These are phyloP conservation scores for Penicillium vulpinum DNA, from an alignment of 2,329 filamentous ascomycete species.

Conservation along the genomic window DNA sequence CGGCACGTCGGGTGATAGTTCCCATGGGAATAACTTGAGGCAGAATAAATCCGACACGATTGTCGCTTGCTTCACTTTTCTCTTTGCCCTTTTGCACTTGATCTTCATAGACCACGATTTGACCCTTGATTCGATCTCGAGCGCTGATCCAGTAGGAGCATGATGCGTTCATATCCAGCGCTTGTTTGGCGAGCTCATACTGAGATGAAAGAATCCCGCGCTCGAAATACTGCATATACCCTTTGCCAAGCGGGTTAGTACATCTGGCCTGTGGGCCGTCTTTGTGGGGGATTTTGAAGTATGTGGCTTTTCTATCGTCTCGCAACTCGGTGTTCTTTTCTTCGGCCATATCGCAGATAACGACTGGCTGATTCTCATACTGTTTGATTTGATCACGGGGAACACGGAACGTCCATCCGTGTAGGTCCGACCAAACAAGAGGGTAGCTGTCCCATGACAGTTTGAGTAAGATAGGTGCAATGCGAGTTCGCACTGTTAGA, in stretches of 20 bases:
- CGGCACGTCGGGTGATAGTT: slow-evolving; percentile 87
- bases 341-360: slow-evolving; percentile 72
- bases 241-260: slow-evolving; percentile 83
- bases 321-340: slow-evolving; percentile 67
- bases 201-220: slow-evolving; percentile 83
- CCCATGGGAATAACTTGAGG: slow-evolving; percentile 98
- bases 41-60: slow-evolving; percentile 75
- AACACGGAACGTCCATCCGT: slow-evolving; percentile 91
- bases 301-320: slow-evolving; percentile 65
- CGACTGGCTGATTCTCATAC: slow-evolving; percentile 71
- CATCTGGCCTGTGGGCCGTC: slow-evolving; percentile 86
- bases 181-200: slow-evolving; percentile 87
- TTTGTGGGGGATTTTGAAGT: slow-evolving; percentile 95
- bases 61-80: slow-evolving; percentile 21
- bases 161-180: slow-evolving; percentile 95
- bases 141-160: slow-evolving; percentile 99
- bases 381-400: slow-evolving; percentile 60
- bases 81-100: slow-evolving; percentile 47
- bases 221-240: slow-evolving; percentile 88
- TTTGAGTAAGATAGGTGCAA: slow-evolving; percentile 80
- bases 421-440: slow-evolving; percentile 86
- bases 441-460: slow-evolving; percentile 88
- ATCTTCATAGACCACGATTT: slow-evolving; percentile 86
- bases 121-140: slow-evolving; percentile 86
- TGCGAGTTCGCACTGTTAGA: slow-evolving; percentile 80